Conservation (phyloP, 73 alveolate genomes). For the Loxodes magnus region DNA sequence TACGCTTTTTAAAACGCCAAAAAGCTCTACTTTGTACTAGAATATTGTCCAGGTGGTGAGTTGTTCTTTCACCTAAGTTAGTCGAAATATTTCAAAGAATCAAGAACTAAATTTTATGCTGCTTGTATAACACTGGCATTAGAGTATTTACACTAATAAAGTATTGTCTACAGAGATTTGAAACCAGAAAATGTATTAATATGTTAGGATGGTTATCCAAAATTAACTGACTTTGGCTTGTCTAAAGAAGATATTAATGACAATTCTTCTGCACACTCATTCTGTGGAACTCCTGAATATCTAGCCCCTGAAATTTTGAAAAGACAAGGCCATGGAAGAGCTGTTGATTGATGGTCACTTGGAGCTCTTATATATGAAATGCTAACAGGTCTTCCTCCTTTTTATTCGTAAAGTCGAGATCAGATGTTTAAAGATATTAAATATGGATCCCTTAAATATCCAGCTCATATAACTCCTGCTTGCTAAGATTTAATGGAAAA, state of each 20-base stretch:
- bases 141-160: slow-evolving; percentile 49
- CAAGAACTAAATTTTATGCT: slow-evolving; percentile 56
- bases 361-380: slow-evolving; percentile 36
- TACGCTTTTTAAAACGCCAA: slow-evolving; percentile 32
- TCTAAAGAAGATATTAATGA: slow-evolving; percentile 41
- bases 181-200: slow-evolving; percentile 58
- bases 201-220: slow-evolving; percentile 40
- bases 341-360: slow-evolving; percentile 70
- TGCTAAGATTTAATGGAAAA: slow-evolving; percentile 7
- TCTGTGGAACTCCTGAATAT: slow-evolving; percentile 75
- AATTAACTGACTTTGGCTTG: slow-evolving; percentile 58
- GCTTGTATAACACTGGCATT: slow-evolving; percentile 48
- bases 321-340: slow-evolving; percentile 49
- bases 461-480: neutral
- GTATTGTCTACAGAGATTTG: slow-evolving; percentile 55
- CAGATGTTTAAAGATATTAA: slow-evolving; percentile 1
- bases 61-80: slow-evolving; percentile 15
- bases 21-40: slow-evolving; percentile 30
- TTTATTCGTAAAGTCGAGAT: slow-evolving; percentile 4
- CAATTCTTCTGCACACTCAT: slow-evolving; percentile 24
- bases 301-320: slow-evolving; percentile 69
- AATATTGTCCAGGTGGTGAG: slow-evolving; percentile 45
- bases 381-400: slow-evolving; percentile 40
- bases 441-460: neutral
- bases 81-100: slow-evolving; percentile 55